Evolutionary conservation across 1,139 yeast species (phyloP).

Genomic region (Meyerozyma smithsonii): DNA sequence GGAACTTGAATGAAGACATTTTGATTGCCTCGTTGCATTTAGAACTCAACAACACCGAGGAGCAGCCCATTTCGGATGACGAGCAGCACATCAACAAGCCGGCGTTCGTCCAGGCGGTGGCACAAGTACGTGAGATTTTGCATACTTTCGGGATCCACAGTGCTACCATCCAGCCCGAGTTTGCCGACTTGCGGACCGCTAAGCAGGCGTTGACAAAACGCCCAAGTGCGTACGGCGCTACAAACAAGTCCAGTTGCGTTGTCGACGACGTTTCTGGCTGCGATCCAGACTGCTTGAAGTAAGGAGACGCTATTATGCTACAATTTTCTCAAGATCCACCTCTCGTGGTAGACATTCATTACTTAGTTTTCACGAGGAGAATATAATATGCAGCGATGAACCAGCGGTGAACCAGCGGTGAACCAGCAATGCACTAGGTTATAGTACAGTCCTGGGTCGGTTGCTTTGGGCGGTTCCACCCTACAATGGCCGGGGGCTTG

Average conservation of each 20-base stretch:
- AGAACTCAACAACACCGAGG: constrained; percentile 46
- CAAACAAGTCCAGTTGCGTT: constrained; percentile 26
- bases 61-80: constrained; percentile 17
- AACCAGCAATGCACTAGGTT: not conserved
- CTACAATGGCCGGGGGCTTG: constrained; percentile 2
- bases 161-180: constrained; percentile 95
- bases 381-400: no score
- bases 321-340: no score
- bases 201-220: constrained; percentile 7
- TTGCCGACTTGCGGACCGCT: constrained; percentile 12
- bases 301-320: no score
- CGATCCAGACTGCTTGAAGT: constrained; percentile 19
- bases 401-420: not conserved
- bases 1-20: constrained; percentile 90
- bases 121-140: constrained; percentile 71
- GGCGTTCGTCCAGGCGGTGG: constrained; percentile 66
- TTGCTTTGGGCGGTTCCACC: not conserved
- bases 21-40: constrained; percentile 88
- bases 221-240: constrained; percentile 30
- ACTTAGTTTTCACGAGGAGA: no score
- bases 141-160: constrained; percentile 86
- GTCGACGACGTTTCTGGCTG: constrained; percentile 36
- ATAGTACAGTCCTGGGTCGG: constrained; percentile 4
- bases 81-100: constrained; percentile 22
- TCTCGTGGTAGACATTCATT: no score